Evolutionary conservation across 2,329 filamentous ascomycete genomes (phyloP), one percentile per base, ranked within the genome.

Genomic region (Neofusicoccum laricinum): DNA sequence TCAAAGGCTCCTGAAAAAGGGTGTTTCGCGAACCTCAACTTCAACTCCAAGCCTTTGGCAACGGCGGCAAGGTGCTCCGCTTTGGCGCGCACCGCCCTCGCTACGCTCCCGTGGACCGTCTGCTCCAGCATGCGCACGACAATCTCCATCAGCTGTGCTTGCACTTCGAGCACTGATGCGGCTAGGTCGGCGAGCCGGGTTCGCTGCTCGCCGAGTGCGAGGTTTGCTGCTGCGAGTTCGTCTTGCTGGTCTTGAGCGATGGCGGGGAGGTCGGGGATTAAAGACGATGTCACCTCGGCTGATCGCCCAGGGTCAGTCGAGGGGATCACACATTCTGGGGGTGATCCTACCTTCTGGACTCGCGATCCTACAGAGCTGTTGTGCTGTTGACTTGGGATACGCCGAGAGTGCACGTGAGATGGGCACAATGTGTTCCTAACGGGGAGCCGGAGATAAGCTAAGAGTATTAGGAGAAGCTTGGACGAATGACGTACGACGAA

Each of bases 111-210:
- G 67, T 82, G 79, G 40, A 81, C 76, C 0, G 76, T 80, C 66
- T 81, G 81, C 68, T 84, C 81, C 7, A 83, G 74, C 38, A 77
- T 74, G 15, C 73, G 73, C 55, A 83, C 79, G 43, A 71, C 69
- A n/a, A 71, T 69, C 46, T 76, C 72, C 11, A 80, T 72, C 17
- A 79, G 67, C 19, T 71, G 50, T 32, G 75, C 74, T 66, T 82
- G 77, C 0, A 74, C 67, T 3, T 66, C 57, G 6, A 81, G 75
- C 1, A 81, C 68, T 0, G 69, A 46, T 1, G 72, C 69, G 2
- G 72, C 65, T 4, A 74, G 71, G 17, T 78, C 72, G 2, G 77
- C 72, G 4, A 80, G 70, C 4, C 71, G 51, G 0, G 75, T 67
- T 14, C 74, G 76, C 1, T 72, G 67, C 4, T 65, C 21, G 12